Evolutionary conservation across 306 rosid genomes (phyloP), one percentile per base, ranked within the genome.

Genomic region (Malus orientalis): DNA sequence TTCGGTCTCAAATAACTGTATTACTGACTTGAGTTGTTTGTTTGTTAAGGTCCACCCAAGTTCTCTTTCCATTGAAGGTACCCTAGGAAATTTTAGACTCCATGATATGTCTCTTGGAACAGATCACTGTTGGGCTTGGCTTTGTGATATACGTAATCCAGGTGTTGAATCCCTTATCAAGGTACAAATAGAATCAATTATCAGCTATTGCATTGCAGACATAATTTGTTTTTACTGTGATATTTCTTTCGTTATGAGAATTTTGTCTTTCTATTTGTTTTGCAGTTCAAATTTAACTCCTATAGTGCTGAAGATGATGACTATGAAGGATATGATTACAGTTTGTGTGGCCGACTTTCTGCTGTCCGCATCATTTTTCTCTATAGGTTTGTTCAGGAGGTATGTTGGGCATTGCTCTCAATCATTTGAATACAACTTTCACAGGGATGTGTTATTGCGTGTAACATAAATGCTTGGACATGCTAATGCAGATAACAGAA

Each of bases 371-470:
- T 95, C 70, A 89, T 92, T 81, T 90, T 95, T 85, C 97, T 95
- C 58, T 88, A 95, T 82, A 89, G 99, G 86, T 95, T 95, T 86
- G 91, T 95, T 78, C 97, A 92, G 78, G 99, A 95, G 99, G 99
- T 95, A 90, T 73, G 87, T 68, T 59, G 51, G 64, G 76, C 38
- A 61, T 59, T 20, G 25, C 74, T 33, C 4, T 75, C 47, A 32
- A 70, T 75, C 4, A 62, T 70, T 53, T 84, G 71, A 30, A 32
- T 59, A 72, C 42, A 44, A 42, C 51, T 8, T 12, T 74, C 20
- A 42, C 19, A 22, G 16, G 51, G 42, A 22, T 57, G 42, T 16
- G 49, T n/a, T 44, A 19, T 70, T 7, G 4, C 19, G n/a, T 15
- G 47, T 45, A 3, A 78, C 19, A 9, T 30, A 27, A 67, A 60